Conservation (phyloP, 2,329 filamentous ascomycete genomes). For the Ustulina deusta region DNA sequence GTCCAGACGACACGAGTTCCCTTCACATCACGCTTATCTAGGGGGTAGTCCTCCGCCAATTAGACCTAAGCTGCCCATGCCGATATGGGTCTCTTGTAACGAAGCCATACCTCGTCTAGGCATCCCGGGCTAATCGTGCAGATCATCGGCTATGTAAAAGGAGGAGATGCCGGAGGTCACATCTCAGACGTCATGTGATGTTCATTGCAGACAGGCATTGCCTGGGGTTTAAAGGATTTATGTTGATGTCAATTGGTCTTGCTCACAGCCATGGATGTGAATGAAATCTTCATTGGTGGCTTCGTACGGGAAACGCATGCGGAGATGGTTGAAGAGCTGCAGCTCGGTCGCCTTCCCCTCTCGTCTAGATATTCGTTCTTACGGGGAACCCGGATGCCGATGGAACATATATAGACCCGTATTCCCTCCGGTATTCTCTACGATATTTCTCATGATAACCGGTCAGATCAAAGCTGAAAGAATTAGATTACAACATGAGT, state of each 20-base stretch:
- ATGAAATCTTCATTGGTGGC: conserved; percentile 41
- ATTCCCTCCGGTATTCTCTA: conserved; percentile 27
- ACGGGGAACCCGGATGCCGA: conserved; percentile 26
- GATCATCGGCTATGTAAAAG: conserved; percentile 19
- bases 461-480: conserved; percentile 33
- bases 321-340: conserved; percentile 33
- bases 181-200: conserved; percentile 48
- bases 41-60: conserved; percentile 16
- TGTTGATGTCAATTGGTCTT: conserved; percentile 37
- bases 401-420: conserved; percentile 45
- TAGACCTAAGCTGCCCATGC: neutral
- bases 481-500: conserved; percentile 49
- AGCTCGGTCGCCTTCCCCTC: conserved; percentile 41
- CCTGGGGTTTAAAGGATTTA: conserved; percentile 36
- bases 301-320: conserved; percentile 29
- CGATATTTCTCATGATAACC: conserved; percentile 41
- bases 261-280: conserved; percentile 22
- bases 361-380: conserved; percentile 44
- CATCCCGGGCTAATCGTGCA: conserved; percentile 36
- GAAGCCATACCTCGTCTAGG: conserved; percentile 13
- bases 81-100: conserved; percentile 1
- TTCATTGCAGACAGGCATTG: conserved; percentile 41
- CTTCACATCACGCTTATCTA: neutral
- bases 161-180: conserved; percentile 42
- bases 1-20: neutral